These are phyloP conservation scores for Ophioceras dolichostomum DNA, from an alignment of 2,329 filamentous ascomycete species.

Conservation along the genomic window DNA sequence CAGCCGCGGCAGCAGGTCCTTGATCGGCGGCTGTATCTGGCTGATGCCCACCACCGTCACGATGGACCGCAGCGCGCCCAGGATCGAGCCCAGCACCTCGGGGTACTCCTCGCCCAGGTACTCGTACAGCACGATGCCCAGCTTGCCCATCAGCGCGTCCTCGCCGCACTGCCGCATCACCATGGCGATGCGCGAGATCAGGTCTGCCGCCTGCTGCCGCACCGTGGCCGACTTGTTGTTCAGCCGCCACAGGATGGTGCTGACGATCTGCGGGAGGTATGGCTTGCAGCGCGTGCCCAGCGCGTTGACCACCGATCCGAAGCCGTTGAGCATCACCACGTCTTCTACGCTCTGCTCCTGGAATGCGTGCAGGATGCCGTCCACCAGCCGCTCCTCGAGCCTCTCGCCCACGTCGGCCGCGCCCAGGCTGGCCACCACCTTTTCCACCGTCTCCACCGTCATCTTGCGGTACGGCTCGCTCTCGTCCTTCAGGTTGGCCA, in stretches of 20 bases:
- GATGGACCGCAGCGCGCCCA: constrained; percentile 88
- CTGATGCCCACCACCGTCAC: constrained; percentile 96
- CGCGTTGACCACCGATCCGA: constrained; percentile 94
- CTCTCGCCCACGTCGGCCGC: constrained; percentile 89
- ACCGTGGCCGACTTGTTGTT: constrained; percentile 98
- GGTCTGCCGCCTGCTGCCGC: constrained; percentile 88
- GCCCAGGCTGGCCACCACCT: constrained; percentile 84
- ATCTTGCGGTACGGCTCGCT: constrained; percentile 98
- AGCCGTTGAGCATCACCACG: constrained; percentile 90
- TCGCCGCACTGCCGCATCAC: constrained; percentile 99
- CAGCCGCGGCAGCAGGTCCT: constrained; percentile 83
- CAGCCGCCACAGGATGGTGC: constrained; percentile 87
- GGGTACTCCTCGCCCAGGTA: constrained; percentile 98
- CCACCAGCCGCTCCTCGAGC: constrained; percentile 84
- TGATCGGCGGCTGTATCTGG: constrained; percentile 96
- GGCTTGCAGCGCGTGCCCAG: constrained; percentile 89
- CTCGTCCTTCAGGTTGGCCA: constrained; percentile 94
- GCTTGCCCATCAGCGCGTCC: constrained; percentile 88
- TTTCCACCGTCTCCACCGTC: constrained; percentile 97
- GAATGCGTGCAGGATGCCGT: constrained; percentile 91
- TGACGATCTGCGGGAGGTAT: constrained; percentile 93
- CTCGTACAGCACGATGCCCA: constrained; percentile 90
- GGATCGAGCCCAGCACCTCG: constrained; percentile 90
- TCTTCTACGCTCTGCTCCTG: constrained; percentile 97
- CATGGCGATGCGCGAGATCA: constrained; percentile 94